Evolutionary conservation across 2,329 filamentous ascomycete species (phyloP).

Genomic region (Chlorencoelia australis): DNA sequence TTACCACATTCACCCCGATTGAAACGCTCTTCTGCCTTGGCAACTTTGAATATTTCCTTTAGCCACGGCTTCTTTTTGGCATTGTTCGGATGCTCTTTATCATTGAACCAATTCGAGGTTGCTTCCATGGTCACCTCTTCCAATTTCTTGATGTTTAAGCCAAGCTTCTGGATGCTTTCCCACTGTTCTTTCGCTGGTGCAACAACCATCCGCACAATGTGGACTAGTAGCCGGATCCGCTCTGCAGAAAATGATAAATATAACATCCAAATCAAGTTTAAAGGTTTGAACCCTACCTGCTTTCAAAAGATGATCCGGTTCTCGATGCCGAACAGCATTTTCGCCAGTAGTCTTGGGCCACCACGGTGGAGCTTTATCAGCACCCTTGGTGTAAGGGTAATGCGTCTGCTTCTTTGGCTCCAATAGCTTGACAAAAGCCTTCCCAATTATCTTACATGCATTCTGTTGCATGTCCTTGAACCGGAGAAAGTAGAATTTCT

Average conservation of each 20-base stretch:
- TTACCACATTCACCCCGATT: conserved; percentile 48
- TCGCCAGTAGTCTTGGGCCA: conserved; percentile 50
- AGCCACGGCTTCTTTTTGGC: conserved; percentile 44
- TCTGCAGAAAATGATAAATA: conserved; percentile 32
- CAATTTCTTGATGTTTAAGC: conserved; percentile 38
- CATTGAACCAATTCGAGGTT: conserved; percentile 46
- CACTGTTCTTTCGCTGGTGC: conserved; percentile 27
- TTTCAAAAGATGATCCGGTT: conserved; percentile 65
- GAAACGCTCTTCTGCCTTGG: conserved; percentile 44
- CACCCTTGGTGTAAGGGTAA: conserved; percentile 59
- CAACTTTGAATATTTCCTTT: conserved; percentile 53
- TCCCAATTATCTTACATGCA: conserved; percentile 61
- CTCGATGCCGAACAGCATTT: conserved; percentile 53
- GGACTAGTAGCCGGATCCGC: conserved; percentile 46
- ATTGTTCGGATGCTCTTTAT: conserved; percentile 44
- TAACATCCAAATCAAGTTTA: background rate
- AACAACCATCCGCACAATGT: conserved; percentile 48
- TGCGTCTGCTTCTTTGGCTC: conserved; percentile 70
- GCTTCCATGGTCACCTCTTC: conserved; percentile 50
- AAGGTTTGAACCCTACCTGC: conserved; percentile 37
- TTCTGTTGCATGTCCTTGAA: conserved; percentile 61
- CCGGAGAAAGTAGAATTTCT: conserved; percentile 48
- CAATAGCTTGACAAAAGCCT: conserved; percentile 65
- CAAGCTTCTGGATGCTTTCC: conserved; percentile 41
- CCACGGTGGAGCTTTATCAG: conserved; percentile 54